These are phyloP conservation scores for Gossypium sturtianum DNA, from an alignment of 345 rosid genomes.

Conservation along the genomic window DNA sequence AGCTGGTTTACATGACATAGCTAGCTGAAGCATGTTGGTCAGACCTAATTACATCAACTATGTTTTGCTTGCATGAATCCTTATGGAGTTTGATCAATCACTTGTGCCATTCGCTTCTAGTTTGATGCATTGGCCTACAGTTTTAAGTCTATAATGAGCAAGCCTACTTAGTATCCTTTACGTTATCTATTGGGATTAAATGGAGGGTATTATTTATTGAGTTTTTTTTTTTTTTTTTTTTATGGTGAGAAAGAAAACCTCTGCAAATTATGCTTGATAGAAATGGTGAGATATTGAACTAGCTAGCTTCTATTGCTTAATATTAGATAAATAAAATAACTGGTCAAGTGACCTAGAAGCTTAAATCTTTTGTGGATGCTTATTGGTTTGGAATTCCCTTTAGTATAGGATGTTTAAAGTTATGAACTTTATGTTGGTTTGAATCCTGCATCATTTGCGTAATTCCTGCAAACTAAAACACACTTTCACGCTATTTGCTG, in stretches of 20 bases:
- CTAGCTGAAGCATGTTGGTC: background rate
- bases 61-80: background rate
- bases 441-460: background rate
- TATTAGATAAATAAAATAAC: background rate
- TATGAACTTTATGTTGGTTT: background rate
- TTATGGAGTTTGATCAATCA: background rate
- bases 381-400: background rate
- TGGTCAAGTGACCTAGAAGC: background rate
- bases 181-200: background rate
- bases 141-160: background rate
- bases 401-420: background rate
- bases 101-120: background rate
- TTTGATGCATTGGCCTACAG: background rate
- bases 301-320: background rate
- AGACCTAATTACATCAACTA: background rate
- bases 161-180: background rate
- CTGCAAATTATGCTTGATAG: background rate
- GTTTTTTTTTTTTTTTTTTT: background rate
- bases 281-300: background rate
- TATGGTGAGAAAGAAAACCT: background rate
- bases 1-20: background rate
- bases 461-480: background rate
- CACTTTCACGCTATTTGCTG: background rate
- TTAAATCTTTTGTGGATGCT: background rate
- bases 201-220: background rate